Percentiles rank a stretch among this genome's conserved stretches.
Evolutionary conservation across 495 filamentous ascomycete genomes (phyloP).

Genomic region (Physcia stellaris): DNA sequence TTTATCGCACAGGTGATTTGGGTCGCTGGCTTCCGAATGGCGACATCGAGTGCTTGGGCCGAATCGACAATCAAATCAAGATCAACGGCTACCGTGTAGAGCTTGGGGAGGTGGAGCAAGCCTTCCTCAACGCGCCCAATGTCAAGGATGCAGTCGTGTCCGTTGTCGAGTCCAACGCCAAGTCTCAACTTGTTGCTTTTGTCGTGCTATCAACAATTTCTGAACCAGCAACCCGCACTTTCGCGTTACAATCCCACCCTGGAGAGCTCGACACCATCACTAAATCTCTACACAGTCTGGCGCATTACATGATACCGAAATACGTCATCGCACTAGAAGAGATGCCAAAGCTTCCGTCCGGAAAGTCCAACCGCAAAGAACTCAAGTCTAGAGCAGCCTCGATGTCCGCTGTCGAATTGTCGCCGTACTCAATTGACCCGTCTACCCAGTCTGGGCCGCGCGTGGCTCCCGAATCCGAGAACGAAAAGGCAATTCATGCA

Average conservation of each 20-base stretch:
- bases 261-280: background rate
- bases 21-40: conserved; percentile 21
- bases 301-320: conserved; percentile 19
- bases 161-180: conserved; percentile 6
- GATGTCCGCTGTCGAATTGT: conserved; percentile 1
- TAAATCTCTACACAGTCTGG: conserved; percentile 6
- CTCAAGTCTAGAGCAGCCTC: background rate
- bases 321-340: conserved; percentile 10
- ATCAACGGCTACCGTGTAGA: conserved; percentile 33
- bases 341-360: conserved; percentile 15
- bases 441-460: background rate
- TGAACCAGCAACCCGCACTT: background rate
- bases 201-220: conserved; percentile 4
- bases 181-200: conserved; percentile 6
- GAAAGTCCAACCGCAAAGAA: conserved; percentile 15
- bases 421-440: background rate
- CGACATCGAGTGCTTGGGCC: conserved; percentile 26
- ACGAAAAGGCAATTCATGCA: conserved; percentile 9
- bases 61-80: conserved; percentile 35
- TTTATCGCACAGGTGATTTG: conserved; percentile 30
- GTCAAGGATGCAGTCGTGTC: conserved; percentile 3
- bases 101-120: conserved; percentile 27
- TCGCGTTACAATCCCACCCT: background rate
- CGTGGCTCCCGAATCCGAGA: background rate
- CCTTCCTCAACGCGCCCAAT: conserved; percentile 3